phyloP scores from a whole-genome alignment of 1,284 basidiomycete genomes.

The Paramarasmius palmivorus region DNA sequence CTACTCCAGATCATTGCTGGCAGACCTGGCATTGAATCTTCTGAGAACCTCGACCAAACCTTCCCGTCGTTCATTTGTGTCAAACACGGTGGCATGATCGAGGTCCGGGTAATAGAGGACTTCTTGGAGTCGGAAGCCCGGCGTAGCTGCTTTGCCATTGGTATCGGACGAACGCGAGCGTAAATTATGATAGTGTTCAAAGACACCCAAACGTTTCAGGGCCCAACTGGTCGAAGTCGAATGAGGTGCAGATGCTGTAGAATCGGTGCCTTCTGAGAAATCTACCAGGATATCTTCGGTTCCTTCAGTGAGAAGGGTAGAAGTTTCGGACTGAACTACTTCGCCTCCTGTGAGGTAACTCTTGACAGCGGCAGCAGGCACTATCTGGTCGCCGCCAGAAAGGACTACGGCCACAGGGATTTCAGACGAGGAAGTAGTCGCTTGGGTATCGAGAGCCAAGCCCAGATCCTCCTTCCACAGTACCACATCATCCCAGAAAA shows the following conservation, averaged over 20 bases:
- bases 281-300: slow-evolving; percentile 9
- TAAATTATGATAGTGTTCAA: not conserved
- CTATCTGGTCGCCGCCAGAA: slow-evolving; percentile 58
- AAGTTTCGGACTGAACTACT: slow-evolving; percentile 18
- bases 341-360: slow-evolving; percentile 51
- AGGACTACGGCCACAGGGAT: slow-evolving; percentile 43
- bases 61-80: slow-evolving; percentile 35
- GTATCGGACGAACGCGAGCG: not conserved
- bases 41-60: slow-evolving; percentile 41
- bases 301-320: slow-evolving; percentile 27
- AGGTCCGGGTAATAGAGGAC: slow-evolving; percentile 51
- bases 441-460: slow-evolving; percentile 15
- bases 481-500: slow-evolving; percentile 65
- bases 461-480: slow-evolving; percentile 60
- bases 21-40: slow-evolving; percentile 26
- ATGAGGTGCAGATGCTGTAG: too few species aligned
- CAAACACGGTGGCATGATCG: slow-evolving; percentile 61
- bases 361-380: slow-evolving; percentile 49
- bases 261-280: too few species aligned
- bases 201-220: slow-evolving; percentile 11
- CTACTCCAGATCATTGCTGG: too few species aligned
- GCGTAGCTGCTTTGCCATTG: slow-evolving; percentile 24
- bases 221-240: not conserved
- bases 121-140: slow-evolving; percentile 33
- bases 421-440: slow-evolving; percentile 12